Evolutionary conservation across 192 early-diverging fungal genomes (phyloP).

Genomic region (Coemansia sp.): DNA sequence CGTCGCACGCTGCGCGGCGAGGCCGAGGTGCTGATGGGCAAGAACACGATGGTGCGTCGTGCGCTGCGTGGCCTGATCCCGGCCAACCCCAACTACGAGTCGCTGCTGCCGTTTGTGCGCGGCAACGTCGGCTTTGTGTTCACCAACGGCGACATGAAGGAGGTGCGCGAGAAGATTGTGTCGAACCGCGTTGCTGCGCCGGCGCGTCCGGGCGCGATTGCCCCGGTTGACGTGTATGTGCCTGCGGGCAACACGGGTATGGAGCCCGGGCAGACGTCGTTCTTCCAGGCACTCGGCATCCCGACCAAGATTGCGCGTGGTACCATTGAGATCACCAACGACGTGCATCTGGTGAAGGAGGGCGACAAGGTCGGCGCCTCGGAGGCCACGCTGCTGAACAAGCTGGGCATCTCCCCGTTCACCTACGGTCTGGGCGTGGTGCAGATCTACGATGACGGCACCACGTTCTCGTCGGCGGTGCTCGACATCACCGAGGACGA

Average conservation of each 20-base stretch:
- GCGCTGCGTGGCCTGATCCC: constrained; percentile 59
- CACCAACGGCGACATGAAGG: constrained; percentile 97
- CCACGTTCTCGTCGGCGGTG: constrained; percentile 79
- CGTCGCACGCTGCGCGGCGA: constrained; percentile 84
- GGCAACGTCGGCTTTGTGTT: constrained; percentile 99
- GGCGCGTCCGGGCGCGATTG: constrained; percentile 90
- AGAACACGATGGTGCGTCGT: constrained; percentile 99
- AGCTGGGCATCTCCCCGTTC: constrained; percentile 99
- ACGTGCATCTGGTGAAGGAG: constrained; percentile 87
- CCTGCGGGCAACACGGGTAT: constrained; percentile 99
- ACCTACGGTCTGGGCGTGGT: constrained; percentile 96
- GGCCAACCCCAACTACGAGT: constrained; percentile 82
- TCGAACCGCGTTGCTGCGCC: constrained; percentile 96
- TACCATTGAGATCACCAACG: constrained; percentile 99
- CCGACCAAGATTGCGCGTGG: constrained; percentile 99
- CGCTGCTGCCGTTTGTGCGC: constrained; percentile 76
- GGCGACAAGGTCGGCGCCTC: constrained; percentile 96
- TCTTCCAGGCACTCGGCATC: constrained; percentile 99
- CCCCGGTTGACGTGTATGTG: constrained; percentile 89
- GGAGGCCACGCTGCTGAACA: constrained; percentile 98
- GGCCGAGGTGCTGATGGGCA: constrained; percentile 96
- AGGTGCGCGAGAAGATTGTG: constrained; percentile 83
- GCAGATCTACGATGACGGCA: constrained; percentile 91
- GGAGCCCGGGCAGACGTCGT: constrained; percentile 99
- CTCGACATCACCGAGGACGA: constrained; percentile 84